These are phyloP conservation scores for Magnolia sinica DNA, from an alignment of 164 flowering plant species.

Conservation along the genomic window DNA sequence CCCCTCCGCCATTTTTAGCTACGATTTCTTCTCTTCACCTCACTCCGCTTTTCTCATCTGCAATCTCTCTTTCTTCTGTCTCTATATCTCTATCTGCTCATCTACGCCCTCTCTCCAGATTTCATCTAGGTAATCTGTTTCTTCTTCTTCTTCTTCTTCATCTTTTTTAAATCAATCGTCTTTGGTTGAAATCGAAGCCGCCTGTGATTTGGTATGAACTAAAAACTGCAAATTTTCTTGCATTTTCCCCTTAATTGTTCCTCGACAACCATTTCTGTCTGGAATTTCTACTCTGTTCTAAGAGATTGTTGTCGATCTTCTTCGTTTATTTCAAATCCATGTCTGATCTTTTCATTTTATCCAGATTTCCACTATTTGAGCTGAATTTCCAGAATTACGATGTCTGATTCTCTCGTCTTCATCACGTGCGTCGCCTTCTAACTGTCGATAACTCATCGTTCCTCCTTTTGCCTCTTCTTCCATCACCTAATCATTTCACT, in stretches of 20 bases:
- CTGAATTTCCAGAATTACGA: background rate
- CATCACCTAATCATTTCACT: background rate
- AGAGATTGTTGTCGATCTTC: too few species aligned
- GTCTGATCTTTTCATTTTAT: too few species aligned
- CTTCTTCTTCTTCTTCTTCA: background rate
- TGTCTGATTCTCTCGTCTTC: background rate
- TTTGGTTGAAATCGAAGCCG: background rate
- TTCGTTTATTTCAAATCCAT: too few species aligned
- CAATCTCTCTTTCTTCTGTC: too few species aligned
- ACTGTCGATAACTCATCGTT: background rate
- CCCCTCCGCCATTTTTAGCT: background rate
- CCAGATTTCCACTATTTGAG: background rate
- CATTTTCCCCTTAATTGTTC: too few species aligned
- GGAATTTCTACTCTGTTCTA: too few species aligned
- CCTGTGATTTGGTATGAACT: background rate
- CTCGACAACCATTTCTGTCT: background rate
- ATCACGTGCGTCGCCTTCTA: background rate
- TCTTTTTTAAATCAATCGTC: background rate
- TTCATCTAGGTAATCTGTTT: too few species aligned
- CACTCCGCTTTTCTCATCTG: too few species aligned
- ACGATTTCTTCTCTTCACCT: background rate
- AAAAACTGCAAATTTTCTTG: too few species aligned
- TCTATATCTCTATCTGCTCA: too few species aligned
- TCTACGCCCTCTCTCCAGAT: too few species aligned
- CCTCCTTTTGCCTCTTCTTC: background rate